Evolutionary conservation across 306 rosid genomes (phyloP).

Genomic region (Oemleria cerasiformis): DNA sequence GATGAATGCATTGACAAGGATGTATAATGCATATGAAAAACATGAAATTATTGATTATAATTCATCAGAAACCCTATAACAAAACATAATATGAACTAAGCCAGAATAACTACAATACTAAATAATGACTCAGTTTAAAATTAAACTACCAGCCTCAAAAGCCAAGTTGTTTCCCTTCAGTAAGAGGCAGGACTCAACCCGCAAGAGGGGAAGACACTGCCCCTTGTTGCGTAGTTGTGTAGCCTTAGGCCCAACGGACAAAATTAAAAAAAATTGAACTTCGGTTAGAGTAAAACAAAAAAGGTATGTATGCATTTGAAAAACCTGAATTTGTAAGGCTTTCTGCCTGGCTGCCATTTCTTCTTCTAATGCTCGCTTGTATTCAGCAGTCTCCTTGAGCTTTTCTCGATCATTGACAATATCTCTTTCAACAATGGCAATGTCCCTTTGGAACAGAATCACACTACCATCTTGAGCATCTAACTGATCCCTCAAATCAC

Average conservation of each 20-base stretch:
- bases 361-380: constrained; percentile 71
- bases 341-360: constrained; percentile 89
- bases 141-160: background rate
- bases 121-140: background rate
- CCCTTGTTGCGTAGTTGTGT: background rate
- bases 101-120: background rate
- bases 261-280: background rate
- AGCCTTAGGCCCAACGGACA: background rate
- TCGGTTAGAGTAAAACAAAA: background rate
- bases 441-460: constrained; percentile 25
- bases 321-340: constrained; percentile 80
- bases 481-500: constrained; percentile 13
- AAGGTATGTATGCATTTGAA: constrained; percentile 12
- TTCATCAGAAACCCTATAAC: background rate
- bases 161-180: background rate
- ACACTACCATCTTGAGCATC: constrained; percentile 28
- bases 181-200: too few relatives aligned
- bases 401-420: constrained; percentile 69
- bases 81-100: background rate
- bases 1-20: background rate
- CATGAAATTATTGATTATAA: background rate
- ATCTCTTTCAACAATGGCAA: constrained; percentile 37
- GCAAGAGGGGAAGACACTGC: background rate
- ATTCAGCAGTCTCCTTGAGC: constrained; percentile 84
- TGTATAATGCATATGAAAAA: background rate